Base-by-base conservation (phyloP, 2,329 filamentous ascomycete genomes). In the Scedosporium minutisporum region DNA sequence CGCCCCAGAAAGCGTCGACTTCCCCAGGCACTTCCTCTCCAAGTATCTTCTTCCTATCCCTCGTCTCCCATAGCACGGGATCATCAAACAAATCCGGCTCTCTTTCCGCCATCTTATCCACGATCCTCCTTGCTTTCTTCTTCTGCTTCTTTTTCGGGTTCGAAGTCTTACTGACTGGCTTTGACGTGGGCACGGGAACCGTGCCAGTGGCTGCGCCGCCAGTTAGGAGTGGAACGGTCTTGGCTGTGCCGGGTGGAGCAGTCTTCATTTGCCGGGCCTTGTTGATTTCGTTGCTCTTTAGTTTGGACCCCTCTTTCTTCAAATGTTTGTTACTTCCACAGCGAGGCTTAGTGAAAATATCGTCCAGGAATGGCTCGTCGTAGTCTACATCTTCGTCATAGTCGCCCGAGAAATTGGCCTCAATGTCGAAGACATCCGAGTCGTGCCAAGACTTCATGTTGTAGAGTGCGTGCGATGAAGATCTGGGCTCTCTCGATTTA, bases 11-110 rank as follows among this genome's bases (percentile, higher is more conserved):
- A 16, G 14, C 21, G 48, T 60, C 46, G 9, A n/a, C 48, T 16
- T 61, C 60, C 18, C n/a, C n/a, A 12, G 27, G 16, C 16, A 27
- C 33, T 25, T 61, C 42, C n/a, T 55, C 48, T 18, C 25, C 60
- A 12, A 38, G 18, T 5, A 61, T n/a, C 16, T n/a, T 21, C 46
- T 61, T 55, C 18, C 23, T 46, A 12, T 55, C 60, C 21, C 18
- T 33, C 1, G 29, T 41, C 67, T 81, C 76, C 77, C 77, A 78
- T 27, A 79, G 68, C n/a, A 73, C 70, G 60, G 75, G 70, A 65
- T 80, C 75, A 64, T 81, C 75, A 68, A 79, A 77, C 33, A 77
- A 67, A 65, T 80, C 77, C 6, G 25, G 44, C 53, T 80, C 76
- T 12, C 75, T 73, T 59, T 69, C 69, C 10, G 72, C 62, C 42